Percentiles rank a stretch among this genome's conserved stretches.
Evolutionary conservation across 78 protist genomes (phyloP).

Genomic region (Dictyostelium citrinum): DNA sequence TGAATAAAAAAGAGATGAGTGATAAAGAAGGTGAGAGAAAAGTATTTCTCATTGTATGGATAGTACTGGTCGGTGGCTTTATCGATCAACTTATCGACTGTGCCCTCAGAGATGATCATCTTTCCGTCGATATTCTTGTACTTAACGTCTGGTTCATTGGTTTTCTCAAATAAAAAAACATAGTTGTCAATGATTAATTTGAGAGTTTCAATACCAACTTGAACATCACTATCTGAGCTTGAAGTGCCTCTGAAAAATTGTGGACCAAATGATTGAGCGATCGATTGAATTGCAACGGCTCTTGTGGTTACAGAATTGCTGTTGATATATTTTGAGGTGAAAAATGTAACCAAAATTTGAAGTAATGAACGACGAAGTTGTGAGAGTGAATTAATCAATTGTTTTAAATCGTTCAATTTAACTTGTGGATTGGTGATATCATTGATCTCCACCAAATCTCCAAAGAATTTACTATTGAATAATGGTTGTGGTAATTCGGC

Average conservation of each 20-base stretch:
- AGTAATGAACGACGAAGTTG: slow-evolving; percentile 33
- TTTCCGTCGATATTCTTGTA: slow-evolving; percentile 33
- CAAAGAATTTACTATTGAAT: slow-evolving; percentile 49
- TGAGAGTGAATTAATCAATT: slow-evolving; percentile 11
- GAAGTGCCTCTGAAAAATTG: slow-evolving; percentile 2
- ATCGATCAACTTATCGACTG: slow-evolving; percentile 42
- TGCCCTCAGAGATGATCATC: slow-evolving; percentile 6
- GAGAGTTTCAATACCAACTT: slow-evolving; percentile 13
- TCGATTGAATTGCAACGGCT: not conserved
- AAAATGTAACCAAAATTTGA: slow-evolving; percentile 42
- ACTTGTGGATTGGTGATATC: slow-evolving; percentile 47
- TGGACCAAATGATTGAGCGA: slow-evolving; percentile 31
- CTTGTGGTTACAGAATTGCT: not conserved
- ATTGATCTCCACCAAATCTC: slow-evolving; percentile 27
- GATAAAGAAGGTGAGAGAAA: slow-evolving; percentile 36
- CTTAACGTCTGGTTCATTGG: not conserved
- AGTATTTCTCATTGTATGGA: slow-evolving; percentile 36
- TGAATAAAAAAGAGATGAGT: slow-evolving; percentile 48
- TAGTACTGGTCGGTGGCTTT: slow-evolving; percentile 66
- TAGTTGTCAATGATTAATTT: slow-evolving; percentile 43
- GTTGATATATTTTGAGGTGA: slow-evolving; percentile 33
- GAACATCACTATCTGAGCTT: not conserved
- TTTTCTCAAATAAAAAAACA: slow-evolving; percentile 23
- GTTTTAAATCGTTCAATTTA: slow-evolving; percentile 30
- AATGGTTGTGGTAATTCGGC: slow-evolving; percentile 68